phyloP scores from a whole-genome alignment of 257 asterid species.

The Lavandula angustifolia region DNA sequence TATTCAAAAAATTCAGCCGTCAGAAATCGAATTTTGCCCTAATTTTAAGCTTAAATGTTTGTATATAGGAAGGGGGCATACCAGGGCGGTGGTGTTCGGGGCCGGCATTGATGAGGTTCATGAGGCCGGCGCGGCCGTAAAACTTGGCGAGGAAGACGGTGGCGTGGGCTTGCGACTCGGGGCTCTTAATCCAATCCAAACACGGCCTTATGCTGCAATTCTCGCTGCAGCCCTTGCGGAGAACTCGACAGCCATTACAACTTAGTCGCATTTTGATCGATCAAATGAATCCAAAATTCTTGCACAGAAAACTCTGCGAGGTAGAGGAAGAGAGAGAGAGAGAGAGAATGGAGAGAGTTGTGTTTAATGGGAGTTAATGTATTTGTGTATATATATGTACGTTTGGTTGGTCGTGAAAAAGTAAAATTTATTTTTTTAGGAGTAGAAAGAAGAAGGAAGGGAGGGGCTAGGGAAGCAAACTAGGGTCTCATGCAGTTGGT shows the following conservation, averaged over 20 bases:
- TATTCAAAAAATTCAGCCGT: not conserved
- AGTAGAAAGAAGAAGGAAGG: not conserved
- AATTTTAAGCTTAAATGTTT: too few species aligned
- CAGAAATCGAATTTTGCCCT: constrained; percentile 17
- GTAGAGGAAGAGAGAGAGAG: not conserved
- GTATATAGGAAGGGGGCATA: constrained; percentile 23
- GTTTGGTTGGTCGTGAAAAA: not conserved
- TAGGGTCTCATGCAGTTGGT: constrained; percentile 49
- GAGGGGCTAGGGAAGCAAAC: constrained; percentile 25
- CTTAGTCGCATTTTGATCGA: constrained; percentile 63
- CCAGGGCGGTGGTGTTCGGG: constrained; percentile 86
- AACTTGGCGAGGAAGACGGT: constrained; percentile 87
- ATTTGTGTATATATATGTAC: not conserved
- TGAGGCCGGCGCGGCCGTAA: constrained; percentile 91
- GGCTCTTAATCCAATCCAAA: constrained; percentile 71
- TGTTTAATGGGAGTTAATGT: not conserved
- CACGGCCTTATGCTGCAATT: constrained; percentile 80
- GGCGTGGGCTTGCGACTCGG: constrained; percentile 82
- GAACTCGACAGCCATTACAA: constrained; percentile 83
- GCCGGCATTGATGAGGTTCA: constrained; percentile 89
- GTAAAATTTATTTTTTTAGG: not conserved
- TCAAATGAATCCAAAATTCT: not conserved
- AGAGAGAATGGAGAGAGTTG: constrained; percentile 7
- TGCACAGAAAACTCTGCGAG: not conserved
- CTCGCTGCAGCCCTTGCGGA: constrained; percentile 81